Percentiles rank a stretch among this genome's conserved stretches.
Conservation (phyloP, 495 filamentous ascomycete species). For the Xylaria telfairii region DNA sequence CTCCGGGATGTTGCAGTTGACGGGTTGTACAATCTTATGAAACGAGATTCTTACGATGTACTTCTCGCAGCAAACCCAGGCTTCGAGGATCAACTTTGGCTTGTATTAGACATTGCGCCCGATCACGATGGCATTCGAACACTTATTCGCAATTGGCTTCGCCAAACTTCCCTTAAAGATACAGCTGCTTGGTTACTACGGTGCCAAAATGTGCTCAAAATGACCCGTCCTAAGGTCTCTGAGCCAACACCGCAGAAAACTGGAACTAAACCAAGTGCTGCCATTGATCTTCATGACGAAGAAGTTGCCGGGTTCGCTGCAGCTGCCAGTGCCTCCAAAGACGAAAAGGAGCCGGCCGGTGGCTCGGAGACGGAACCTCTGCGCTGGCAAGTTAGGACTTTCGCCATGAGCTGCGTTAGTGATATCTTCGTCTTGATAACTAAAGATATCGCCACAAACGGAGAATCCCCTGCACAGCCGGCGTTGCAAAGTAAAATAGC, state of each 20-base stretch:
- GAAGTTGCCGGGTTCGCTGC: conserved; percentile 94
- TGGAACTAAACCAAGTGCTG: conserved; percentile 55
- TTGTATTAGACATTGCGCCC: conserved; percentile 78
- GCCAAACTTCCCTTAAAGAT: conserved; percentile 79
- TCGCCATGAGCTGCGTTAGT: conserved; percentile 89
- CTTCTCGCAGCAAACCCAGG: conserved; percentile 72
- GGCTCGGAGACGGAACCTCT: conserved; percentile 82
- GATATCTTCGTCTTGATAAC: conserved; percentile 78
- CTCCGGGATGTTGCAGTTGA: conserved; percentile 84
- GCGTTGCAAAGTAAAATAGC: conserved; percentile 84
- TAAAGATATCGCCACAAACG: conserved; percentile 73
- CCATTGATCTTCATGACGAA: conserved; percentile 86
- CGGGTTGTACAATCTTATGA: conserved; percentile 93
- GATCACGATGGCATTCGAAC: conserved; percentile 76
- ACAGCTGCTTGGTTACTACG: conserved; percentile 84
- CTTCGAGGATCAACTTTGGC: conserved; percentile 91
- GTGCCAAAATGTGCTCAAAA: conserved; percentile 87
- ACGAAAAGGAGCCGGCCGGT: conserved; percentile 64
- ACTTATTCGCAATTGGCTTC: conserved; percentile 88
- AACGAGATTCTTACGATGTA: conserved; percentile 82
- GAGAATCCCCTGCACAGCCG: conserved; percentile 71
- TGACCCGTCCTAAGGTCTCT: conserved; percentile 69
- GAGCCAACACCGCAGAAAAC: conserved; percentile 51
- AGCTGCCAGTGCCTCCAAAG: conserved; percentile 66
- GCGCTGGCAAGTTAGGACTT: conserved; percentile 94